These are phyloP conservation scores for Cydonia oblonga DNA, from an alignment of 331 rosid genomes.

Conservation along the genomic window DNA sequence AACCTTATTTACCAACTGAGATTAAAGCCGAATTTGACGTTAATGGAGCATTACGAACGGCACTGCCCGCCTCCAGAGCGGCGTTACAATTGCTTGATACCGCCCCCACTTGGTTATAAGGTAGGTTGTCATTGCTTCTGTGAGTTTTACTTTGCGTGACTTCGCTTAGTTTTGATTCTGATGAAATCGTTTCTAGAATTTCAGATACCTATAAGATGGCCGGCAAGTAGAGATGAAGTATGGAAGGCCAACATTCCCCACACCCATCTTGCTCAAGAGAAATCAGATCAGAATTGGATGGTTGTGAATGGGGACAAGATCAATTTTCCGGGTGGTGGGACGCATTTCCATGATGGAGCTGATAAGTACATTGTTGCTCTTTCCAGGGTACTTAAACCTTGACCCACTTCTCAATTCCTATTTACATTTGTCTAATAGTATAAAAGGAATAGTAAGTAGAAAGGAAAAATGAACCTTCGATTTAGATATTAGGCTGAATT, in stretches of 20 bases:
- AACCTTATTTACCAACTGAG: conserved; percentile 33
- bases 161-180: conserved; percentile 22
- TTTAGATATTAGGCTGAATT: no score
- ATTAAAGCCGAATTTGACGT: conserved; percentile 35
- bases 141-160: not conserved
- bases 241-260: conserved; percentile 66
- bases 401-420: not conserved
- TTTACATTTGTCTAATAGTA: not conserved
- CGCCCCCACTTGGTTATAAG: conserved; percentile 51
- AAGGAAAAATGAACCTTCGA: not conserved
- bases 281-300: conserved; percentile 68
- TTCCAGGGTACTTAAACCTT: conserved; percentile 24
- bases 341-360: conserved; percentile 56
- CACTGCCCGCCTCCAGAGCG: conserved; percentile 52
- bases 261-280: conserved; percentile 49
- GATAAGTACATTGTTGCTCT: conserved; percentile 51
- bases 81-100: conserved; percentile 44
- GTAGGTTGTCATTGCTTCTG: conserved; percentile 15
- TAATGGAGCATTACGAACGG: conserved; percentile 57
- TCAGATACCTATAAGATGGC: conserved; percentile 59
- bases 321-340: conserved; percentile 60
- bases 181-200: conserved; percentile 18
- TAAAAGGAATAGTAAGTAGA: not conserved
- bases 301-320: conserved; percentile 58
- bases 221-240: conserved; percentile 55